phyloP scores from a whole-genome alignment of 106 monocot genomes.

The Phalaenopsis aphrodite region DNA sequence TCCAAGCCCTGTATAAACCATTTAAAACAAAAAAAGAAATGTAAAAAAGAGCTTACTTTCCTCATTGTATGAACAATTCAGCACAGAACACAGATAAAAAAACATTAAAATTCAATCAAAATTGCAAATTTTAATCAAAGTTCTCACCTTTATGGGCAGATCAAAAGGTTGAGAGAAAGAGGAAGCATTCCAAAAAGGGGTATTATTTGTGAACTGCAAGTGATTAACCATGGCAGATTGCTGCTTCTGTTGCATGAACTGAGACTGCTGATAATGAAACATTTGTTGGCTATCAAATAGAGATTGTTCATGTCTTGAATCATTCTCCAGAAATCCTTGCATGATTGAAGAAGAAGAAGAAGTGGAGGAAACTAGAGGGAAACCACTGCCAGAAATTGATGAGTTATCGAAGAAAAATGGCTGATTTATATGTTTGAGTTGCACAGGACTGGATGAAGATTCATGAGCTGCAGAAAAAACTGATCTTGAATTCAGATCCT shows the following conservation, averaged over 20 bases:
- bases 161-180: neutral
- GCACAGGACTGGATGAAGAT: no score
- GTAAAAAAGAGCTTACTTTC: no score
- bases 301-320: neutral
- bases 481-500: neutral
- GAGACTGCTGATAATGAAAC: neutral
- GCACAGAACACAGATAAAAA: neutral
- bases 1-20: neutral
- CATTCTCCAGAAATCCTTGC: neutral
- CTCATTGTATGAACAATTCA: no score
- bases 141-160: neutral
- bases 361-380: neutral
- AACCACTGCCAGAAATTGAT: neutral
- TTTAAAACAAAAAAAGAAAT: no score
- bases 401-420: neutral
- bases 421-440: neutral
- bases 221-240: neutral
- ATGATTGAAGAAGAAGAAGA: neutral
- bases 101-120: neutral
- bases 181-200: slow-evolving; percentile 9
- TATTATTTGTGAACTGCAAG: slow-evolving; percentile 2
- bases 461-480: no score
- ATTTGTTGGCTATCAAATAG: neutral
- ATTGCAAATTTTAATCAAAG: neutral
- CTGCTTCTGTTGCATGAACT: neutral